phyloP scores from a whole-genome alignment of 1,284 basidiomycete genomes.

The Marasmius fiardii region DNA sequence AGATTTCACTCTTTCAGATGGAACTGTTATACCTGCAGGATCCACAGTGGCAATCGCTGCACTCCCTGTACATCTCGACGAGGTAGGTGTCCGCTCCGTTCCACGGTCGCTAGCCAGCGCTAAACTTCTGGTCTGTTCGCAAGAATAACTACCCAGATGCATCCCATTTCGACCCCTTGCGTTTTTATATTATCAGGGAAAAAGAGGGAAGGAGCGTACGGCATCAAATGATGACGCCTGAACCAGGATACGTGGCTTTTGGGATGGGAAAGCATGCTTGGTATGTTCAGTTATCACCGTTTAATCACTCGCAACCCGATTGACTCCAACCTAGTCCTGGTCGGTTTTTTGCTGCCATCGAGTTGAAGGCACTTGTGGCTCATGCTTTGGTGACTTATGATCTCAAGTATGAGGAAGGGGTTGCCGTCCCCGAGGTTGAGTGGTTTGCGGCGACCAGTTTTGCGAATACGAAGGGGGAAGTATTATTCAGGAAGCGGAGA shows the following conservation, averaged over 20 bases:
- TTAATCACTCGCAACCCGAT: not conserved
- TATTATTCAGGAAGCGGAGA: not conserved
- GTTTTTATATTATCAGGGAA: not conserved
- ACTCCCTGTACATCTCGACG: slow-evolving; percentile 1
- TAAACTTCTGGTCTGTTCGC: not conserved
- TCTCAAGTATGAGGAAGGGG: slow-evolving; percentile 1
- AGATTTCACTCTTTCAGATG: slow-evolving; percentile 7
- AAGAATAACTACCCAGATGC: not conserved
- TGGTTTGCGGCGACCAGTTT: slow-evolving; percentile 1
- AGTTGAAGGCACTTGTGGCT: not conserved
- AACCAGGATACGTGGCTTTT: slow-evolving; percentile 1
- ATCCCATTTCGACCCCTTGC: not conserved
- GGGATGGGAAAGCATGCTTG: slow-evolving; percentile 5
- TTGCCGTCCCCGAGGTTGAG: not conserved
- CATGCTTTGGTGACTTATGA: slow-evolving; percentile 2
- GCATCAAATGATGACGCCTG: slow-evolving; percentile 2
- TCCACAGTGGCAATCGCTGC: slow-evolving; percentile 1
- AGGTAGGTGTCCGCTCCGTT: too few species aligned
- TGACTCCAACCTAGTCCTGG: not conserved
- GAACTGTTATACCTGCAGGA: slow-evolving; percentile 5
- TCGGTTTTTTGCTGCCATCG: not conserved
- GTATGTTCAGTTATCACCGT: not conserved
- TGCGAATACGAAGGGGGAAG: not conserved
- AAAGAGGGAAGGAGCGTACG: not conserved
- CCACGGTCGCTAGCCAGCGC: too few species aligned